These are phyloP conservation scores for Jatropha multifida DNA, from an alignment of 441 rosid genomes.

Conservation along the genomic window DNA sequence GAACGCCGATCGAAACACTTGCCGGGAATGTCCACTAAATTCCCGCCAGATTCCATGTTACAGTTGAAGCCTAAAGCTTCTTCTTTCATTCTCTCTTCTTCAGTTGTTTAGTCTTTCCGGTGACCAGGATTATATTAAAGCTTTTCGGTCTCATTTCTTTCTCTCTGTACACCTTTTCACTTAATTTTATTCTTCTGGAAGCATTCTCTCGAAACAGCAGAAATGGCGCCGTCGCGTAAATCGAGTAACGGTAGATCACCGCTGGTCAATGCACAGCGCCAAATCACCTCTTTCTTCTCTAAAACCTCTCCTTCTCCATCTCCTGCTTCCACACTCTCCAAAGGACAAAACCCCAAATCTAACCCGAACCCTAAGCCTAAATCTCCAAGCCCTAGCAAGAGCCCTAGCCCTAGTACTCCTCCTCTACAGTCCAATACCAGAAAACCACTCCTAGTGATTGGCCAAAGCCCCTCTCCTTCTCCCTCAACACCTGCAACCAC, in stretches of 20 bases:
- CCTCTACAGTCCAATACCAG: conserved; percentile 57
- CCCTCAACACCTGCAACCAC: conserved; percentile 29
- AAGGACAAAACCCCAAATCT: conserved; percentile 30
- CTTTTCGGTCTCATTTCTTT: neutral
- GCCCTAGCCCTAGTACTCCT: conserved; percentile 64
- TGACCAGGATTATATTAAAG: neutral
- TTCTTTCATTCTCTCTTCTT: neutral
- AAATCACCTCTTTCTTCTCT: conserved; percentile 69
- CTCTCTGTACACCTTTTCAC: neutral
- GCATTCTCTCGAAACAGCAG: neutral
- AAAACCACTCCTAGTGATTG: conserved; percentile 66
- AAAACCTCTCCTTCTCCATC: conserved; percentile 40
- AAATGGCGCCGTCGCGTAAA: conserved; percentile 76
- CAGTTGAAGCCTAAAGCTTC: neutral
- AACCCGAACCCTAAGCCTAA: conserved; percentile 35
- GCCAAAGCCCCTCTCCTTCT: conserved; percentile 45
- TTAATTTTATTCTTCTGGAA: neutral
- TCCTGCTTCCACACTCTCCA: conserved; percentile 32
- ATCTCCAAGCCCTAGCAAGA: conserved; percentile 14
- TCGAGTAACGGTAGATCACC: conserved; percentile 75
- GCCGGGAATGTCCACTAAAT: conserved; percentile 30
- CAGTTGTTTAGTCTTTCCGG: neutral
- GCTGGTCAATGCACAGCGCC: conserved; percentile 79
- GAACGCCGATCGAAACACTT: conserved; percentile 15
- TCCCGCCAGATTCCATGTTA: conserved; percentile 38